phyloP scores from a whole-genome alignment of 2,329 filamentous ascomycete species.

The Stemphylium beticola region DNA sequence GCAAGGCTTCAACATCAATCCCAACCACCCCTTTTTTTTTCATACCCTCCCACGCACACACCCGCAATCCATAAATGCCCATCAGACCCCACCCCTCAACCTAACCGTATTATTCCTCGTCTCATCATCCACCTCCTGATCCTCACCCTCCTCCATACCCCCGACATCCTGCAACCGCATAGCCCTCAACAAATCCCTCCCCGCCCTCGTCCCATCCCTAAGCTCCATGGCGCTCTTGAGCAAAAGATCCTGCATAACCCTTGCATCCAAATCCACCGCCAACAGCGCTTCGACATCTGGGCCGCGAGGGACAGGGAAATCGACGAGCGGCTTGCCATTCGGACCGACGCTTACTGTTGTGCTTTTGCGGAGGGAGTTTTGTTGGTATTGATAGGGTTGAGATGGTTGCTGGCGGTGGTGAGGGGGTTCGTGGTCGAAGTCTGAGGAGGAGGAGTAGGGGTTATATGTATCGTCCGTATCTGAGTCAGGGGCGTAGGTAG shows the following conservation, averaged over 20 bases:
- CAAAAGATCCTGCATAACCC: slow-evolving; percentile 32
- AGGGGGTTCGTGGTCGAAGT: slow-evolving; percentile 19
- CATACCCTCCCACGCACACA: not conserved
- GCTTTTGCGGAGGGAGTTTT: slow-evolving; percentile 16
- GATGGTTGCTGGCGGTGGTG: no score
- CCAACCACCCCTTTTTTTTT: not conserved
- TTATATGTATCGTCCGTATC: slow-evolving; percentile 26
- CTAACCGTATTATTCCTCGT: slow-evolving; percentile 16
- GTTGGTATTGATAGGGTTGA: slow-evolving; percentile 3
- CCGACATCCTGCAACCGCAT: slow-evolving; percentile 39
- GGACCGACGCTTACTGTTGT: slow-evolving; percentile 36
- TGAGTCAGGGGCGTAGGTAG: slow-evolving; percentile 3
- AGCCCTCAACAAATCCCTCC: slow-evolving; percentile 39
- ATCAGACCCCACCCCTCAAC: slow-evolving; percentile 1
- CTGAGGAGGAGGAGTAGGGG: slow-evolving; percentile 27
- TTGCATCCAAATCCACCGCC: slow-evolving; percentile 25
- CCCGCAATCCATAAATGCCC: not conserved
- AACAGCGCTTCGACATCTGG: slow-evolving; percentile 37
- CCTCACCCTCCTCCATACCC: slow-evolving; percentile 14
- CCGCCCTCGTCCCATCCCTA: slow-evolving; percentile 37
- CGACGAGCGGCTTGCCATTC: slow-evolving; percentile 42
- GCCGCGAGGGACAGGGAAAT: slow-evolving; percentile 42
- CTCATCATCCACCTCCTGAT: not conserved
- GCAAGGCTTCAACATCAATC: no score
- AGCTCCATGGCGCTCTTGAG: slow-evolving; percentile 41